Percentiles rank a stretch among this genome's conserved stretches.
phyloP scores from a whole-genome alignment of 225 moss, liverwort and hornwort species.

The Polytrichum commune region DNA sequence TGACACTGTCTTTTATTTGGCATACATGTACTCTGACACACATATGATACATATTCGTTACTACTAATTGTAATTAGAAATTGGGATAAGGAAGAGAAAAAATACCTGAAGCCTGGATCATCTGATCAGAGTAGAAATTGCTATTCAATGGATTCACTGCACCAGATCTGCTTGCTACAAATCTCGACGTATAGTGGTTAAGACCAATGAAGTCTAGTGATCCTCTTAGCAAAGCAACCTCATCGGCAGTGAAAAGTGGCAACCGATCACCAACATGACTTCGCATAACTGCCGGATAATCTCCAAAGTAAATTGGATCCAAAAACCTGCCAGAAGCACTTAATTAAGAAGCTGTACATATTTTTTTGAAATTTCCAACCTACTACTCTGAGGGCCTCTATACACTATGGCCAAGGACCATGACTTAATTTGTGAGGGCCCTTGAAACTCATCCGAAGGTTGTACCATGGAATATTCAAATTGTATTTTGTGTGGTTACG shows the following conservation, averaged over 20 bases:
- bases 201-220: constrained; percentile 83
- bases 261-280: constrained; percentile 57
- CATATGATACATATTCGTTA: too few species aligned
- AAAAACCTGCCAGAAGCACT: constrained; percentile 49
- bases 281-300: constrained; percentile 81
- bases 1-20: too few species aligned
- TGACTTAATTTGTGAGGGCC: too few species aligned
- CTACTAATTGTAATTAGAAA: neutral
- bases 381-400: neutral
- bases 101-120: constrained; percentile 45
- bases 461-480: too few species aligned
- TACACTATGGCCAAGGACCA: too few species aligned
- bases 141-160: constrained; percentile 32
- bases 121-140: constrained; percentile 66
- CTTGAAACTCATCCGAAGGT: too few species aligned
- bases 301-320: constrained; percentile 82
- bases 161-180: constrained; percentile 43
- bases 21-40: neutral
- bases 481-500: too few species aligned
- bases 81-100: too few species aligned
- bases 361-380: neutral
- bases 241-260: constrained; percentile 48
- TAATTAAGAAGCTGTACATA: neutral
- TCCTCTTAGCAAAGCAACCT: constrained; percentile 44
- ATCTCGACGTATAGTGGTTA: constrained; percentile 73